phyloP scores from a whole-genome alignment of 805 yeast species.

The Wickerhamiella kurtzmanii region DNA sequence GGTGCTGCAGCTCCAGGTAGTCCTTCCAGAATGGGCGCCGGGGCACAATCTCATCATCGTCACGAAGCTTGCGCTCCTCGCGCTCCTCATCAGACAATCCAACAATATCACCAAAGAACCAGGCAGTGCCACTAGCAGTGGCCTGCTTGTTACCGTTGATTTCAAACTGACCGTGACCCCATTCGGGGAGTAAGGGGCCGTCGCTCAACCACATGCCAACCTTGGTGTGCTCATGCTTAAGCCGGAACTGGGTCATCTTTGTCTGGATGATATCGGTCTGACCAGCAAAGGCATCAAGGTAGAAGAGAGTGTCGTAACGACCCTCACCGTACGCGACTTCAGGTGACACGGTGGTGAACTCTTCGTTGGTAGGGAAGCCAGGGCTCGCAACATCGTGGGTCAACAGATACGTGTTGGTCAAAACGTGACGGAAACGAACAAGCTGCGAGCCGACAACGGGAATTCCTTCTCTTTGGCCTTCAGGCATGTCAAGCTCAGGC shows the following conservation, averaged over 20 bases:
- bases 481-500: constrained; percentile 28
- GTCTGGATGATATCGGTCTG: constrained; percentile 36
- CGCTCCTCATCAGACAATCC: constrained; percentile 39
- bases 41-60: constrained; percentile 8
- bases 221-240: constrained; percentile 51
- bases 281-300: constrained; percentile 27
- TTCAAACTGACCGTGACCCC: constrained; percentile 93
- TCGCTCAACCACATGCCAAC: constrained; percentile 86
- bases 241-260: constrained; percentile 67
- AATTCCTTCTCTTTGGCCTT: constrained; percentile 18
- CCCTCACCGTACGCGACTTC: constrained; percentile 57
- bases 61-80: constrained; percentile 31
- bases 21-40: constrained; percentile 57
- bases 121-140: constrained; percentile 49
- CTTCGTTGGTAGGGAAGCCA: constrained; percentile 49
- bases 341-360: constrained; percentile 81
- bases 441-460: constrained; percentile 44
- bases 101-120: constrained; percentile 63
- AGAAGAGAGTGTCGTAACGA: constrained; percentile 72
- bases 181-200: constrained; percentile 55
- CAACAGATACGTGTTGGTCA: constrained; percentile 64
- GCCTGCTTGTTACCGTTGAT: constrained; percentile 87
- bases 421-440: constrained; percentile 58
- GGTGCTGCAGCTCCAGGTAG: constrained; percentile 77
- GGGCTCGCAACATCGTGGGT: constrained; percentile 74